Base-by-base conservation (phyloP, 1,284 basidiomycete genomes). In the Kwoniella shivajii region DNA sequence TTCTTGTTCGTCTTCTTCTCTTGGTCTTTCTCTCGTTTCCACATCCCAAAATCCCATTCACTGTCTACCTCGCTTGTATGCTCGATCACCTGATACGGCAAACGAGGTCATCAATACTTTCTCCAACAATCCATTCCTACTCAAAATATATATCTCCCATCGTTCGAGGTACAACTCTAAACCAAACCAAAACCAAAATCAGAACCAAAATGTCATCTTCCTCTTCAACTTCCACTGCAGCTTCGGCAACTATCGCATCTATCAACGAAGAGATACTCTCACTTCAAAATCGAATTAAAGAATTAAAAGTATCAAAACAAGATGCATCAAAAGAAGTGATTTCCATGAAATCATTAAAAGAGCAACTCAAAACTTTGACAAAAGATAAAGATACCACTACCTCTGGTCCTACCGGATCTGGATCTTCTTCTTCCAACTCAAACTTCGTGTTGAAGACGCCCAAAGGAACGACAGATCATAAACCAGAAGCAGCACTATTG, bases 391-490 rank as follows among this genome's bases (percentile, higher is more conserved):
- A 64, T 3, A 43, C 41, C 9, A 48, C 18, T 4, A 45, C 57
- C 3, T 37, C 61, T 30, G 56, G 45, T 18, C 33, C 48, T 37
- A 61, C 67, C 88, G 63, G 33, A 18, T 51, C 31, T 31, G 53
- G 46, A 33, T 50, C 22, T 13, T 16, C 34, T 24, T 67, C 60
- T 18, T 20, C 22, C 13, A 29, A 10, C 5, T 31, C 22, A 16
- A 51, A 51, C 18, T 72, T 73, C 57, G 61, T 66, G 47, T 66
- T 73, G 48, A 71, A 69, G 47, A 69, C 61, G 7, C 68, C 66
- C 18, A 74, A 98, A 88, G 95, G 96, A 36, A 99, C 96, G 13
- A 85, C 92, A 56, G 95, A 99, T 79, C 97, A 93, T 81, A 89
- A 91, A 56, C 92, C 95, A 5, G 84, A 85, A n/a, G 92, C 96